Conservation (phyloP, 768 basidiomycete genomes). For the Jaapia argillacea region DNA sequence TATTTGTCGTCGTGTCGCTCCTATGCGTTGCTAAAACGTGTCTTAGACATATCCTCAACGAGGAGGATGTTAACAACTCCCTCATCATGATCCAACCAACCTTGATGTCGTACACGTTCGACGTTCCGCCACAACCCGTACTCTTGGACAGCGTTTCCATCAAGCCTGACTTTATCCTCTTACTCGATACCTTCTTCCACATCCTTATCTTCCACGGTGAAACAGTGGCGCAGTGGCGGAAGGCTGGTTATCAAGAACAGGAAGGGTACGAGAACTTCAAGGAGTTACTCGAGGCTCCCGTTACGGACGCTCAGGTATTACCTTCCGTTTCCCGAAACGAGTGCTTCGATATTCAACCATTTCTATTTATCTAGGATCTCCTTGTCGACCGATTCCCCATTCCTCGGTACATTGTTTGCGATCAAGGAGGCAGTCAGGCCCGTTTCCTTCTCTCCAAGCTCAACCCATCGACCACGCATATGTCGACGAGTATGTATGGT, state of each 20-base stretch:
- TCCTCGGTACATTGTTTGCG: conserved; percentile 95
- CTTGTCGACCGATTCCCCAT: conserved; percentile 94
- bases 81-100: conserved; percentile 99
- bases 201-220: conserved; percentile 99
- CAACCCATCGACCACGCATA: conserved; percentile 97
- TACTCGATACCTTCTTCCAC: conserved; percentile 99
- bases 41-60: conserved; percentile 81
- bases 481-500: conserved; percentile 90
- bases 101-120: conserved; percentile 96
- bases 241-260: conserved; percentile 97
- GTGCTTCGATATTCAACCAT: neutral
- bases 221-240: conserved; percentile 94
- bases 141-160: conserved; percentile 96
- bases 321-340: neutral
- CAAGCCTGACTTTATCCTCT: conserved; percentile 90
- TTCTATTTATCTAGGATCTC: conserved; percentile 53
- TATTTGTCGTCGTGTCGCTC: neutral
- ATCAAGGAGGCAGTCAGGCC: conserved; percentile 95
- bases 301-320: conserved; percentile 78
- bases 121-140: conserved; percentile 85
- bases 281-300: conserved; percentile 79
- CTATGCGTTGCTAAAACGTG: conserved; percentile 3
- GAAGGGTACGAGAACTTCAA: conserved; percentile 99
- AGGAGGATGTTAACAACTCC: conserved; percentile 98
- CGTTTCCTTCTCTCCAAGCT: conserved; percentile 96